These are phyloP conservation scores for Gypsophila paniculata DNA, from an alignment of 179 eudicot species.

Conservation along the genomic window DNA sequence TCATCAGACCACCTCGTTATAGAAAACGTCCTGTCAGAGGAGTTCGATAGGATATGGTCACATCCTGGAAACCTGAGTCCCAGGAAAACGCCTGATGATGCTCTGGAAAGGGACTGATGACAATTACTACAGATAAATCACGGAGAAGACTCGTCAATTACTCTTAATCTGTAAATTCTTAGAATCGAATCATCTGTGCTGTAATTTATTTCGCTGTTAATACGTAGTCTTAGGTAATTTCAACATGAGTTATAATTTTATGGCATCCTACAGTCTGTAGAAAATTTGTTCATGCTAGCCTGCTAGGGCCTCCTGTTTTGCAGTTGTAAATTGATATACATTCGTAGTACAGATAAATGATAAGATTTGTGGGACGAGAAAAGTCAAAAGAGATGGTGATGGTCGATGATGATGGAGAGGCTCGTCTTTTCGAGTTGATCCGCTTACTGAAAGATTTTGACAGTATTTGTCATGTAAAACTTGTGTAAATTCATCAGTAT, in stretches of 20 bases:
- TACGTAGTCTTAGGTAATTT: conserved; percentile 9
- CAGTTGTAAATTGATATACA: conserved; percentile 1
- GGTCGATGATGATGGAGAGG: background rate
- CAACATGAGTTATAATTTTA: background rate
- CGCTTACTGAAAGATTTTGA: background rate
- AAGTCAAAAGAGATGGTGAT: background rate
- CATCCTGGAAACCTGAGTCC: conserved; percentile 36
- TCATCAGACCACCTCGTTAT: conserved; percentile 24
- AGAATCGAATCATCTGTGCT: conserved; percentile 31
- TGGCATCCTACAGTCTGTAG: conserved; percentile 15
- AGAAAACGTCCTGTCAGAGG: conserved; percentile 24
- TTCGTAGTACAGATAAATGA: background rate
- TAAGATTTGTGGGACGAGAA: conserved; percentile 7
- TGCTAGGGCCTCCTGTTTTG: conserved; percentile 13
- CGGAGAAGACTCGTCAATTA: conserved; percentile 1
- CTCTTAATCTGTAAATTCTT: conserved; percentile 29
- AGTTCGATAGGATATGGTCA: conserved; percentile 34
- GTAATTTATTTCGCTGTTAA: conserved; percentile 6
- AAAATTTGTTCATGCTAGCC: conserved; percentile 17
- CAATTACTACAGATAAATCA: background rate
- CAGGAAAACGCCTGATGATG: conserved; percentile 26
- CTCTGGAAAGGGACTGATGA: conserved; percentile 30
- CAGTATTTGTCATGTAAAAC: background rate
- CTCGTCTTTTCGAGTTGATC: background rate
- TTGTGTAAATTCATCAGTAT: background rate